Evolutionary conservation across 1,139 yeast genomes (phyloP), one percentile per base, ranked within the genome.

Genomic region (Hanseniaspora sp.): DNA sequence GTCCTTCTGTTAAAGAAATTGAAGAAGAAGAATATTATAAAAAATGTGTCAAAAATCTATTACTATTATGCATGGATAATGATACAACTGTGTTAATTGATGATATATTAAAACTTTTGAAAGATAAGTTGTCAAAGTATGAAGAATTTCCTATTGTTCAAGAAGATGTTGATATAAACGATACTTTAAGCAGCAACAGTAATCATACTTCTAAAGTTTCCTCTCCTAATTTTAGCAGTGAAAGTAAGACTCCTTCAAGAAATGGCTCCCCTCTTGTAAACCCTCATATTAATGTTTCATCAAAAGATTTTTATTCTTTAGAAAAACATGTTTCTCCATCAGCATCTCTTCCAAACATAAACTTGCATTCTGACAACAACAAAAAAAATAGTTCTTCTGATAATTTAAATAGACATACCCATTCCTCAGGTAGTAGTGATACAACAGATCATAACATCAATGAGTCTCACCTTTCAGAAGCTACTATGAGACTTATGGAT

Each of bases 1-100:
- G 56, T 33, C 53, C 53, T 30, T 42, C 48, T 5, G 39, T 45
- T n/a, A 41, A 46, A 11, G 51, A 54, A 23, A 37, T 54, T 37
- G 54, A 49, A 42, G 46, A 49, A 15, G 56, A 54, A 38, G 52
- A 52, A 7, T 54, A 54, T 38, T 54, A 40, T 8, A 46, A 29
- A 45, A 46, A 42, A 12, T 49, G 56, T 43, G 48, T 41, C 9
- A 49, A 48, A 41, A 48, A 43, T 11, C n/a, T 54, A 3, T 17
- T 54, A 17, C 28, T 41, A 13, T 13, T 42, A 7, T 46, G 45
- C 17, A 37, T 54, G 23, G 48, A 45, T 18, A 17, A 37, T 12
- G 48, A 54, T 17, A 31, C 40, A 7, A 43, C 35, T 17, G 12
- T 18, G 1, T 35, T 54, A 12, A 42, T 54, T 4, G 53, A 46